phyloP scores from a whole-genome alignment of 257 asterid species.

The Primulina tabacum region DNA sequence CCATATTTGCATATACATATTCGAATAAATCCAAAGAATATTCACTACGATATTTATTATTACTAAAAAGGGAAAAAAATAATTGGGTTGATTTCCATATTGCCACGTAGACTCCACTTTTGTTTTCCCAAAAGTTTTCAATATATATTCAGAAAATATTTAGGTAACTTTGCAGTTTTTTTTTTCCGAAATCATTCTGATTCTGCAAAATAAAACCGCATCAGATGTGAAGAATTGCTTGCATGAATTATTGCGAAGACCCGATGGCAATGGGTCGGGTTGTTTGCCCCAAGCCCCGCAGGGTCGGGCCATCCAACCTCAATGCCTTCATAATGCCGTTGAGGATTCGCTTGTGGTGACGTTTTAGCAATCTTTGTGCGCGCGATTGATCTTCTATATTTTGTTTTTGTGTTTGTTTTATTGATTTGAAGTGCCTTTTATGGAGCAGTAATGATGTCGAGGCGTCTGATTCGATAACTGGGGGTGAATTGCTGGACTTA shows the following conservation, averaged over 20 bases:
- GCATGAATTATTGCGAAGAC: constrained; percentile 34
- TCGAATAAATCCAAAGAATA: too few species aligned
- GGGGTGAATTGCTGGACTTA: constrained; percentile 32
- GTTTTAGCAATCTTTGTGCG: background rate
- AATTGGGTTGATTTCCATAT: background rate
- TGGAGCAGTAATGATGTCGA: constrained; percentile 34
- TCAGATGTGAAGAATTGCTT: constrained; percentile 27
- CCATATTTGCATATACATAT: too few species aligned
- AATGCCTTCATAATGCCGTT: constrained; percentile 23
- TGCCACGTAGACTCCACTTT: background rate
- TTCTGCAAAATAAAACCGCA: background rate
- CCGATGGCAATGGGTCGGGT: constrained; percentile 27
- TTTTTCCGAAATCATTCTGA: background rate
- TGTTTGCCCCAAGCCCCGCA: constrained; percentile 41
- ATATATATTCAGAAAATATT: too few species aligned
- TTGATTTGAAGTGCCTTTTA: constrained; percentile 5
- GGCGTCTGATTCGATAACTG: constrained; percentile 33
- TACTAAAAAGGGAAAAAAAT: too few species aligned
- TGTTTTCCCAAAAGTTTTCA: too few species aligned
- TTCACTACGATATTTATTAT: background rate
- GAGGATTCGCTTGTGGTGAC: constrained; percentile 29
- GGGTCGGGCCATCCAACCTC: constrained; percentile 26
- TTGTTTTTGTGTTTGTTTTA: constrained; percentile 8
- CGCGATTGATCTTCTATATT: background rate
- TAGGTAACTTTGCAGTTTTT: too few species aligned